phyloP scores from a whole-genome alignment of 257 asterid species.

The Pogostemon cablin region DNA sequence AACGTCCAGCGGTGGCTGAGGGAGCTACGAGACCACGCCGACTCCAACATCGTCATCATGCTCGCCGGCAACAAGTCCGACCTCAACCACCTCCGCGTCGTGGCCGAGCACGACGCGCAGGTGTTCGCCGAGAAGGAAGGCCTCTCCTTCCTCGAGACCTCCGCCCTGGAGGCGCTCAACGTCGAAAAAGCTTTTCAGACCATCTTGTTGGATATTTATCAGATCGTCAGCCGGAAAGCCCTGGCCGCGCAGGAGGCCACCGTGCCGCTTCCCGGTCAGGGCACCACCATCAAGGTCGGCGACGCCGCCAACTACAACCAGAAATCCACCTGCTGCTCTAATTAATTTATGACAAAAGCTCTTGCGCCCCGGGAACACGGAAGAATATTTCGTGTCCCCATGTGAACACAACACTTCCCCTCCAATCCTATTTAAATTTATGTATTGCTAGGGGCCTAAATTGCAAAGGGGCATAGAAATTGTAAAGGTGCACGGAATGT shows the following conservation, averaged over 20 bases:
- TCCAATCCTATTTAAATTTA: too few relatives aligned
- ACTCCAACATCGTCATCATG: constrained; percentile 53
- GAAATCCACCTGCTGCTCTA: constrained; percentile 45
- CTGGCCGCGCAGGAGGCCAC: constrained; percentile 49
- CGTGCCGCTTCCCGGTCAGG: constrained; percentile 41
- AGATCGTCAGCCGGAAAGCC: constrained; percentile 49
- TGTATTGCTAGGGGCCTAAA: too few relatives aligned
- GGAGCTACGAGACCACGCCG: constrained; percentile 48
- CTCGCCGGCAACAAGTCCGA: constrained; percentile 50
- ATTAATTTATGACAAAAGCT: background rate
- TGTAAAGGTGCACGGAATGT: too few relatives aligned
- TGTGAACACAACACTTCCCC: too few relatives aligned
- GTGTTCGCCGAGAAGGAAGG: constrained; percentile 48
- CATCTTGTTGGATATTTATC: constrained; percentile 46
- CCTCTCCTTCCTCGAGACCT: constrained; percentile 53
- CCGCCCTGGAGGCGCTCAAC: constrained; percentile 50
- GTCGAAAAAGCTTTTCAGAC: constrained; percentile 53
- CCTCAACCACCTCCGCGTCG: constrained; percentile 48
- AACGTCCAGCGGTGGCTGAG: constrained; percentile 51
- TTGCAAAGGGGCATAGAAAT: too few relatives aligned
- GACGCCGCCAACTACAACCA: constrained; percentile 30
- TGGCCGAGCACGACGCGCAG: constrained; percentile 44
- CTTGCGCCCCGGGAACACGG: too few relatives aligned
- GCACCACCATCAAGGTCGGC: constrained; percentile 49
- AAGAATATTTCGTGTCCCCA: too few relatives aligned